phyloP scores from a whole-genome alignment of 1,284 basidiomycete genomes.

The Melanopsichium pennsylvanicum region DNA sequence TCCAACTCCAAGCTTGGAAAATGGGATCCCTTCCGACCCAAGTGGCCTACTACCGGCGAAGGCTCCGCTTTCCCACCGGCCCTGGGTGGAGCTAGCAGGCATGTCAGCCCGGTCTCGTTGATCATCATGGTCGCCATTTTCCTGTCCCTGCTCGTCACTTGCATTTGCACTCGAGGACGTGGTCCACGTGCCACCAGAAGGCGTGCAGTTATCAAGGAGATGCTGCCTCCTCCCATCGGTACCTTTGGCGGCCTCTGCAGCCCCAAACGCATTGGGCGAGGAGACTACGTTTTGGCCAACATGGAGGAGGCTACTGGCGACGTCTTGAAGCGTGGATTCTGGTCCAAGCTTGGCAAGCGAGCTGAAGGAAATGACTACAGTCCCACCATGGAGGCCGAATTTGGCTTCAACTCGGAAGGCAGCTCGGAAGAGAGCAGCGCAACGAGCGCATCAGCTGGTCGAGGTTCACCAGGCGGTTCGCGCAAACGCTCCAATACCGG shows the following conservation, averaged over 20 bases:
- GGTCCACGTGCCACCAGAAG: slow-evolving; percentile 39
- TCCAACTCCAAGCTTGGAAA: slow-evolving; percentile 33
- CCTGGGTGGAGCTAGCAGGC: slow-evolving; percentile 18
- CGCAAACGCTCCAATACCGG: slow-evolving; percentile 19
- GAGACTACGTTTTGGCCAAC: slow-evolving; percentile 58
- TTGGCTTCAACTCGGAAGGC: slow-evolving; percentile 44
- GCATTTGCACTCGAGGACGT: slow-evolving; percentile 47
- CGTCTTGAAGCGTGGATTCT: slow-evolving; percentile 26
- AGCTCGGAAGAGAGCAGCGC: slow-evolving; percentile 45
- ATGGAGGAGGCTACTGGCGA: slow-evolving; percentile 55
- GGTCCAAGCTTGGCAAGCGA: slow-evolving; percentile 41
- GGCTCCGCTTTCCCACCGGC: slow-evolving; percentile 43
- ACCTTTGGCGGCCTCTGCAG: slow-evolving; percentile 39
- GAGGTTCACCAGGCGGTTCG: slow-evolving; percentile 9
- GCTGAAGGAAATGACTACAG: slow-evolving; percentile 32
- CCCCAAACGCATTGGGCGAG: slow-evolving; percentile 32
- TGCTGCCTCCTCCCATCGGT: slow-evolving; percentile 51
- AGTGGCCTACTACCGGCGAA: slow-evolving; percentile 43
- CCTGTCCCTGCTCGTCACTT: slow-evolving; percentile 38
- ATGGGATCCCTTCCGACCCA: slow-evolving; percentile 40
- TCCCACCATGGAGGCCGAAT: slow-evolving; percentile 43
- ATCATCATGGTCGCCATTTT: slow-evolving; percentile 37
- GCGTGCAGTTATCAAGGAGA: slow-evolving; percentile 43
- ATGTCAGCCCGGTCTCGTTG: slow-evolving; percentile 31
- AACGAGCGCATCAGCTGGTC: slow-evolving; percentile 15